A percentile compares a stretch with the other conserved stretches of the same genome.
phyloP scores from a whole-genome alignment of 2,329 filamentous ascomycete species.

The Paracorniculantispora psalliotae region DNA sequence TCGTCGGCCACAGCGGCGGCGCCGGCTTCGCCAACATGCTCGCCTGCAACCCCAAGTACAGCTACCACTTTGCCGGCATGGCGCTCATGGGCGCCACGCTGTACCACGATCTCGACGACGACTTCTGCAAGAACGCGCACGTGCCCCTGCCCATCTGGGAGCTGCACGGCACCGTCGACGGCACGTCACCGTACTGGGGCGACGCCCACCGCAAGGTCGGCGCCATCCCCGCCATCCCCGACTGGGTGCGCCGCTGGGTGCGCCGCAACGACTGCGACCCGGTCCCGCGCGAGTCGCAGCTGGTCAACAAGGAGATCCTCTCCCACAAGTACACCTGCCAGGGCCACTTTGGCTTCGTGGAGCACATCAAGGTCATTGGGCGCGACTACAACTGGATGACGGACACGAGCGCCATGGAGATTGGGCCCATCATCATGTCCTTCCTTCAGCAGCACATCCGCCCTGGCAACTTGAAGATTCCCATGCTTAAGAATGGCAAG shows the following conservation, averaged over 20 bases:
- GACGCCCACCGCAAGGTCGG: slow-evolving; percentile 16
- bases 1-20: slow-evolving; percentile 35
- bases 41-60: slow-evolving; percentile 31
- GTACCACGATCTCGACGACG: slow-evolving; percentile 13
- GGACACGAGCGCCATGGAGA: not conserved
- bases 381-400: not conserved
- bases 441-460: not conserved
- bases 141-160: slow-evolving; percentile 38
- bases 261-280: slow-evolving; percentile 10
- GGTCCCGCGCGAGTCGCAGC: not conserved
- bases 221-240: not conserved
- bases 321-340: slow-evolving; percentile 7
- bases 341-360: not conserved
- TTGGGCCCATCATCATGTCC: not conserved
- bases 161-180: slow-evolving; percentile 43
- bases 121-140: slow-evolving; percentile 31
- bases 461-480: not conserved
- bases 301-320: not conserved
- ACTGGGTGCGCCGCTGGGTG: slow-evolving; percentile 5
- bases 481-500: not conserved
- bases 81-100: slow-evolving; percentile 26
- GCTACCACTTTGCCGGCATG: slow-evolving; percentile 32
- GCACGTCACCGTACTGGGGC: slow-evolving; percentile 39
- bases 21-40: slow-evolving; percentile 35
- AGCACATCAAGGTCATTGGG: not conserved